phyloP scores from a whole-genome alignment of 169 alveolate genomes.

The Plasmodium cynomolgi region DNA sequence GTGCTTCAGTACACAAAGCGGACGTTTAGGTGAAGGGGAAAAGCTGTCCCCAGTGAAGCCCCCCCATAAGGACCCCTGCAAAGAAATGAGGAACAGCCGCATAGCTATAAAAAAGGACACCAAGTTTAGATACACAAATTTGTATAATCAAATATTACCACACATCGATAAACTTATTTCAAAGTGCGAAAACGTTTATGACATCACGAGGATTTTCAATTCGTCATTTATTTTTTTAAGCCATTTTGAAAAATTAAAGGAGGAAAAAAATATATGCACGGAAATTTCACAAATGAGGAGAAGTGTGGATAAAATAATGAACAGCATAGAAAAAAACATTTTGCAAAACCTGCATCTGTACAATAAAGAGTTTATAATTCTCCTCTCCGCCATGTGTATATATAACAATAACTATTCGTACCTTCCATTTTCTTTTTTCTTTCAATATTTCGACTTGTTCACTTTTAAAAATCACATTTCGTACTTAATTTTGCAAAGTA shows the following conservation, averaged over 20 bases:
- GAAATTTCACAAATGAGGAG: constrained; percentile 16
- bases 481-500: constrained; percentile 42
- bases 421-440: constrained; percentile 59
- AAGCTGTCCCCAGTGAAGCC: neutral
- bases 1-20: neutral
- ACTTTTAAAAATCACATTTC: constrained; percentile 40
- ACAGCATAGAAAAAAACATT: constrained; percentile 65
- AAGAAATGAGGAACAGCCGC: neutral
- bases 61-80: neutral
- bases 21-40: neutral
- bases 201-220: constrained; percentile 67
- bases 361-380: constrained; percentile 55
- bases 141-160: constrained; percentile 38
- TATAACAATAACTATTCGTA: constrained; percentile 54
- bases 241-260: constrained; percentile 31
- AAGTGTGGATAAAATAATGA: neutral
- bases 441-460: constrained; percentile 29
- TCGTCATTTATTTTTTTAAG: constrained; percentile 43
- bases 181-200: constrained; percentile 49
- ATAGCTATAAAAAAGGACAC: neutral
- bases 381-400: constrained; percentile 63
- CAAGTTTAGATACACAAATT: neutral
- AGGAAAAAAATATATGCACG: neutral
- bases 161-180: constrained; percentile 60
- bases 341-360: constrained; percentile 27